A percentile compares a stretch with the other conserved stretches of the same genome.
phyloP scores from a whole-genome alignment of 768 basidiomycete species.

The Xerocomellus intermedius region DNA sequence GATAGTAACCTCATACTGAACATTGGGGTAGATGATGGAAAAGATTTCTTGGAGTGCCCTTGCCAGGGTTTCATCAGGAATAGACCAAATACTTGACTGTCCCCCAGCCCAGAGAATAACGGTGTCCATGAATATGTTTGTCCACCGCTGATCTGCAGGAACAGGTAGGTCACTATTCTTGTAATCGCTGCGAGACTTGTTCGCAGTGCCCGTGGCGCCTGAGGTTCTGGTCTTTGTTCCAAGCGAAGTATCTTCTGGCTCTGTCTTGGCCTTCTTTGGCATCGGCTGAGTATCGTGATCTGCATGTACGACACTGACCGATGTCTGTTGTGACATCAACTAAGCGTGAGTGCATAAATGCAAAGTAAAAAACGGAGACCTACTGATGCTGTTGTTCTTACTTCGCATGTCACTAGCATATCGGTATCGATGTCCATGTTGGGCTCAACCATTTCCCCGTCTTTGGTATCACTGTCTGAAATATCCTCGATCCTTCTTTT shows the following conservation, averaged over 20 bases:
- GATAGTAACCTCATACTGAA: background rate
- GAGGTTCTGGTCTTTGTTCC: no score
- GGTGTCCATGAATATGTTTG: background rate
- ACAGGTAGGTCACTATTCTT: background rate
- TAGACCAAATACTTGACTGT: background rate
- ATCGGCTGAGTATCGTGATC: background rate
- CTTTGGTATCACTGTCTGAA: no score
- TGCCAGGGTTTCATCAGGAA: background rate
- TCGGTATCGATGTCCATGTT: no score
- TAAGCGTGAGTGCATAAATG: no score
- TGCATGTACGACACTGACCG: background rate
- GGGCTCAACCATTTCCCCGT: no score
- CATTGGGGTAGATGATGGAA: background rate
- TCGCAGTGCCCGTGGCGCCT: no score
- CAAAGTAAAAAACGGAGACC: background rate
- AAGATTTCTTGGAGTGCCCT: conserved; percentile 3
- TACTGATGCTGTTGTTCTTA: no score
- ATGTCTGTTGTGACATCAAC: background rate
- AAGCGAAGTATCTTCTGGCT: no score
- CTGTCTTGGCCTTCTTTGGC: background rate
- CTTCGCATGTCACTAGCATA: no score
- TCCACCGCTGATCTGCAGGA: background rate
- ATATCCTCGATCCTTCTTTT: no score
- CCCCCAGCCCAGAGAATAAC: conserved; percentile 2
- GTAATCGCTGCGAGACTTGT: background rate